phyloP scores from a whole-genome alignment of 2,329 filamentous ascomycete genomes.

The Pyrenochaeta sp. region DNA sequence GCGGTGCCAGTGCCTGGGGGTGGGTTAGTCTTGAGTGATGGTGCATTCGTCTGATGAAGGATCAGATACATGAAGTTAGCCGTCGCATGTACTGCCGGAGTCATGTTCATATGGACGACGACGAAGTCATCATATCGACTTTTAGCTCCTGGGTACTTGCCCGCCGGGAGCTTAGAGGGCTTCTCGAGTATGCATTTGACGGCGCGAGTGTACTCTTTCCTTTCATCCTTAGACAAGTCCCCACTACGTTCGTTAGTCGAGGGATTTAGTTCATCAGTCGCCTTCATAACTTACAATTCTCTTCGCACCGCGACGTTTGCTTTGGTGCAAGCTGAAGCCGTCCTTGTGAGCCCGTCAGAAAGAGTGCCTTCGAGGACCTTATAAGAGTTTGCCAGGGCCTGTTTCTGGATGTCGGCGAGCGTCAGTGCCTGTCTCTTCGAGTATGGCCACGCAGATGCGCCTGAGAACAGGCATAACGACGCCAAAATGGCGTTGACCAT shows the following conservation, averaged over 20 bases:
- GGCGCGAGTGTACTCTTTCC: slow-evolving; percentile 42
- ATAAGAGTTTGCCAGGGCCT: slow-evolving; percentile 36
- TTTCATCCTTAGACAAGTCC: slow-evolving; percentile 37
- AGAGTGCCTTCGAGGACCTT: slow-evolving; percentile 39
- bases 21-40: too few species aligned
- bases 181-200: slow-evolving; percentile 40
- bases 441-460: slow-evolving; percentile 26
- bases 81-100: slow-evolving; percentile 34
- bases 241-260: slow-evolving; percentile 22
- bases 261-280: neutral
- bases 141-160: slow-evolving; percentile 39
- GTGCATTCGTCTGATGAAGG: too few species aligned
- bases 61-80: slow-evolving; percentile 46
- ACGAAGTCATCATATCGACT: slow-evolving; percentile 46
- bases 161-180: slow-evolving; percentile 34
- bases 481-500: slow-evolving; percentile 30
- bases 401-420: slow-evolving; percentile 32
- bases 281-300: slow-evolving; percentile 53
- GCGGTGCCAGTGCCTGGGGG: slow-evolving; percentile 54
- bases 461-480: slow-evolving; percentile 29
- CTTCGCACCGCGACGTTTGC: slow-evolving; percentile 51
- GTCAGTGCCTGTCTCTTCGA: slow-evolving; percentile 28
- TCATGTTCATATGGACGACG: slow-evolving; percentile 44
- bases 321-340: slow-evolving; percentile 44
- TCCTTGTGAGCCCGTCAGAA: slow-evolving; percentile 34